Evolutionary conservation across 257 asterid genomes (phyloP).

Genomic region (Cynanchum wilfordii): DNA sequence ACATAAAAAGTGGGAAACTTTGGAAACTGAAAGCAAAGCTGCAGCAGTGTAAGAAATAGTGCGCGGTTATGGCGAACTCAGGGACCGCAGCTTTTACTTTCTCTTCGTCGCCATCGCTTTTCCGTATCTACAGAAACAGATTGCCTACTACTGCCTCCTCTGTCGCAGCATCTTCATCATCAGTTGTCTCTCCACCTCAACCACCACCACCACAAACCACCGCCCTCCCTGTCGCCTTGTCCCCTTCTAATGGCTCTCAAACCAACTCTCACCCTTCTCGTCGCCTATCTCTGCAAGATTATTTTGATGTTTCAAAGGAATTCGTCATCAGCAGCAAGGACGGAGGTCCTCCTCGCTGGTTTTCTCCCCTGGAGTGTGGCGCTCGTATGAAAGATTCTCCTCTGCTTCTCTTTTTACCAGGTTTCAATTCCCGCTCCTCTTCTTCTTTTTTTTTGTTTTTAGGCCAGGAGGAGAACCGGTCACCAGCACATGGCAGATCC

Average conservation of each 20-base stretch:
- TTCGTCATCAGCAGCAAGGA: constrained; percentile 34
- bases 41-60: not conserved
- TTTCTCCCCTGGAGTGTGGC: constrained; percentile 52
- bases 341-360: constrained; percentile 86
- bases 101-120: not conserved
- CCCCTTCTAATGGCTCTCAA: not conserved
- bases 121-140: not conserved
- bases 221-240: not conserved
- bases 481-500: not conserved
- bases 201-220: constrained; percentile 13
- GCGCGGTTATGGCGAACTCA: not conserved
- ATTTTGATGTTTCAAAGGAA: constrained; percentile 39
- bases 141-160: not conserved
- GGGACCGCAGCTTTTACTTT: not conserved
- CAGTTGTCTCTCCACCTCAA: constrained; percentile 19
- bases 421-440: constrained; percentile 18
- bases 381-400: constrained; percentile 38
- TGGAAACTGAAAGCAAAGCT: not conserved
- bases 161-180: not conserved
- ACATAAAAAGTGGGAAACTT: not conserved
- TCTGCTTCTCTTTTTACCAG: constrained; percentile 68
- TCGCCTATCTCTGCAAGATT: constrained; percentile 37
- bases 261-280: not conserved
- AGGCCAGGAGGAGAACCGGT: not conserved
- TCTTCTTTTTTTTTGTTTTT: no score